Percentiles rank a stretch among this genome's conserved stretches.
Conservation (phyloP, 257 asterid genomes). For the Solanum okadae region DNA sequence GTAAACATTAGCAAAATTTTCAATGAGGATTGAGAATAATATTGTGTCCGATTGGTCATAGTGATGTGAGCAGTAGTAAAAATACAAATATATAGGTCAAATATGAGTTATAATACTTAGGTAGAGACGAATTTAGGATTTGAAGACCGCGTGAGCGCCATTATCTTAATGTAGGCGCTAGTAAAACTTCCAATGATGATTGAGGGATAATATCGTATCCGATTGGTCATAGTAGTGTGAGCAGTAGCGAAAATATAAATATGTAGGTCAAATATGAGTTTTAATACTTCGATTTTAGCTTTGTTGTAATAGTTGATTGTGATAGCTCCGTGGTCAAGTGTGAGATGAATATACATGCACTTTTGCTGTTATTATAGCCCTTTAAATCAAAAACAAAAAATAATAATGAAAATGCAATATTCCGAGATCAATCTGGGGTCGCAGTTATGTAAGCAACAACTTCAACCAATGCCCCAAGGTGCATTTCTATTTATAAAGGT, state of each 20-base stretch:
- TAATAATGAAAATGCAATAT: background rate
- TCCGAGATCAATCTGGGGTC: background rate
- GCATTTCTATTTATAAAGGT: background rate
- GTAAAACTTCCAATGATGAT: background rate
- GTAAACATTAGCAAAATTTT: too few relatives aligned
- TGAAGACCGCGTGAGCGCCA: background rate
- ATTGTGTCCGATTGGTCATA: background rate
- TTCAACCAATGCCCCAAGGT: background rate
- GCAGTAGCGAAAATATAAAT: background rate
- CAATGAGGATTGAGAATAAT: background rate
- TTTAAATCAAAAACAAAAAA: too few relatives aligned
- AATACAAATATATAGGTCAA: background rate
- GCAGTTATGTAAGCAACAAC: background rate
- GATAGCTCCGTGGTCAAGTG: background rate
- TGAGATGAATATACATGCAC: too few relatives aligned
- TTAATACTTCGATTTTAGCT: accelerated
- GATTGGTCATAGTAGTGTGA: background rate
- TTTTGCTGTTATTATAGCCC: background rate
- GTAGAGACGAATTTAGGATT: accelerated
- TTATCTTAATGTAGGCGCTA: background rate
- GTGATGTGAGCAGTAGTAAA: background rate
- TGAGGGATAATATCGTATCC: accelerated
- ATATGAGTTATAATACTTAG: background rate
- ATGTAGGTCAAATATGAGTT: too few relatives aligned
- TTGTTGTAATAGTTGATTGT: background rate